Base-by-base conservation (phyloP, 2,329 filamentous ascomycete genomes). In the Cladosporium sp. region DNA sequence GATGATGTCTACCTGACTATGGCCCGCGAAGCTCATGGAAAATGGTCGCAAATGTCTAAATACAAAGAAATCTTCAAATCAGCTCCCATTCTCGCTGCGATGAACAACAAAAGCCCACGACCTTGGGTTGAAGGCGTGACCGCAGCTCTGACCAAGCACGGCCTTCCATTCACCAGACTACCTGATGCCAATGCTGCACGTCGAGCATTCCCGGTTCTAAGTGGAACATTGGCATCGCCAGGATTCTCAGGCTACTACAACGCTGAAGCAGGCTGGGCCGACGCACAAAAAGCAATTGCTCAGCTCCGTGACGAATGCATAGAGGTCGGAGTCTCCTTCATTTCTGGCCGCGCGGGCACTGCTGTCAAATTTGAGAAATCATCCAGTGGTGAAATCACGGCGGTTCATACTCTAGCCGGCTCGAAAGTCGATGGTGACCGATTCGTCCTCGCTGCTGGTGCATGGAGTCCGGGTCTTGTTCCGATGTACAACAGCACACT, bases 1-100 rank as follows among this genome's bases (percentile, higher is more conserved):
- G 70, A 73, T 36, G 59, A 63, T 9, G 55, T 65, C 3, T 72
- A 73, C 43, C 52, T 67, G 2, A 54, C 51, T 0, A 63, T 73
- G 19, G 70, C 66, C 1, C 65, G 67, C 12, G 69, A 73, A 58
- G 70, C 70, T 20, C 11, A 55, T n/a, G 38, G 45, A 14, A 43
- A 45, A 25, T 55, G 52, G 52, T 45, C 39, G 2, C 39, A 55
- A 37, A 36, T 22, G 17, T 14, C 52, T 7, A 55, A 47, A 14
- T 55, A 45, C 14, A 45, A 47, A 9, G 28, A 47, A 6, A 47
- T 55, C 19, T 55, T 55, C 30, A 17, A 30, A 6, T 37, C 52
- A n/a, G 52, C 52, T 5, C 52, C 52, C 5, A 55, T 55, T 3
- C 52, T 55, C 30, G 52, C 52, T 7, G 40, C 52, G 7, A 55